Percentiles rank a stretch among this genome's conserved stretches.
phyloP scores from a whole-genome alignment of 306 rosid genomes.

The Styphnolobium japonicum region DNA sequence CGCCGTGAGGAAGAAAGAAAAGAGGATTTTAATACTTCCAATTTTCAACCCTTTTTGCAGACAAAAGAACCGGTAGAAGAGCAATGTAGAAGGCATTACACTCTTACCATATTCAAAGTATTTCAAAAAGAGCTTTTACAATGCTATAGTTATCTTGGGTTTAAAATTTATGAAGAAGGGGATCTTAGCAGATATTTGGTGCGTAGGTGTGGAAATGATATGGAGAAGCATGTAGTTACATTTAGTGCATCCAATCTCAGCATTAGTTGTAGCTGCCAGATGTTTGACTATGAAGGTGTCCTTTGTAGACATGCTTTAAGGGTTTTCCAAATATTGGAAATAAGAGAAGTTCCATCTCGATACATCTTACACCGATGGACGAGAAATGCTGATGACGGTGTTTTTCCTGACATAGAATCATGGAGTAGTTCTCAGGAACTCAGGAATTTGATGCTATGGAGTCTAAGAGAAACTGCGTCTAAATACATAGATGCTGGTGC shows the following conservation, averaged over 20 bases:
- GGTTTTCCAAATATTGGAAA: slow-evolving; percentile 83
- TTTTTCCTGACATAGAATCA: slow-evolving; percentile 62
- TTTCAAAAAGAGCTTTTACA: slow-evolving; percentile 93
- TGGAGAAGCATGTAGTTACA: slow-evolving; percentile 70
- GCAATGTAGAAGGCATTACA: slow-evolving; percentile 82
- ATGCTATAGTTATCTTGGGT: slow-evolving; percentile 83
- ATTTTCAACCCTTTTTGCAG: slow-evolving; percentile 79
- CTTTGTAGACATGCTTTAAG: slow-evolving; percentile 83
- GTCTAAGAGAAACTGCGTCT: slow-evolving; percentile 90
- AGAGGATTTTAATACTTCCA: slow-evolving; percentile 76
- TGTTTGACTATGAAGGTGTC: slow-evolving; percentile 94
- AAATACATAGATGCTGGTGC: slow-evolving; percentile 90
- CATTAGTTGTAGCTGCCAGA: slow-evolving; percentile 78
- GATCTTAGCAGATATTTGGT: slow-evolving; percentile 72
- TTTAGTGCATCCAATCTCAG: slow-evolving; percentile 53
- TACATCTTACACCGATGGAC: slow-evolving; percentile 92
- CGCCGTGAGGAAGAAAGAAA: slow-evolving; percentile 87
- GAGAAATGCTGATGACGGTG: slow-evolving; percentile 81
- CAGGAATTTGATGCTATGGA: slow-evolving; percentile 82
- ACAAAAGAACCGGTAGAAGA: slow-evolving; percentile 90
- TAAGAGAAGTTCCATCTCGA: slow-evolving; percentile 77
- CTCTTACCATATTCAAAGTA: slow-evolving; percentile 72
- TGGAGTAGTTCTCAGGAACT: slow-evolving; percentile 75
- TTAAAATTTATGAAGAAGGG: slow-evolving; percentile 72
- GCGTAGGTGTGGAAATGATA: slow-evolving; percentile 73